phyloP scores from a whole-genome alignment of 805 yeast species.

The Candida pini region DNA sequence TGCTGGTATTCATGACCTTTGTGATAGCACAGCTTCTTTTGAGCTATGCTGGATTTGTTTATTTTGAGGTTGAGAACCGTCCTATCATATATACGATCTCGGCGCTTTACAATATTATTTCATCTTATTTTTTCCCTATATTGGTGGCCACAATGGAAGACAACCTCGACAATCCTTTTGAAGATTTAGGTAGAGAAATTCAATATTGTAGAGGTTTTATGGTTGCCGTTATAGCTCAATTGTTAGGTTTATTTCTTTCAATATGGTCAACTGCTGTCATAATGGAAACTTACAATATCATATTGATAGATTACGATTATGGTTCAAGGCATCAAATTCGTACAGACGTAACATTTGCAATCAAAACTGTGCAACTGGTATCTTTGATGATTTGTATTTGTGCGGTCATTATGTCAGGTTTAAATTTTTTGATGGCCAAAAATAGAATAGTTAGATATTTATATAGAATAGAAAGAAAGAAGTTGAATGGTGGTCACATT shows the following conservation, averaged over 20 bases:
- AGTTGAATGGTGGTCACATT: conserved; percentile 4
- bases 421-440: conserved; percentile 20
- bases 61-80: conserved; percentile 20
- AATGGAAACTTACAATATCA: conserved; percentile 8
- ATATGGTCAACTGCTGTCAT: conserved; percentile 17
- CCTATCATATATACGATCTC: conserved; percentile 20
- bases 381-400: conserved; percentile 17
- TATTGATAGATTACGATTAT: conserved; percentile 11
- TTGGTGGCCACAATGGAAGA: conserved; percentile 20
- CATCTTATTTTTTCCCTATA: conserved; percentile 24
- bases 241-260: conserved; percentile 15
- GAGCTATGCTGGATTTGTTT: conserved; percentile 24
- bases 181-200: conserved; percentile 19
- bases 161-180: conserved; percentile 20
- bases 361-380: conserved; percentile 19
- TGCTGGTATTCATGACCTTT: conserved; percentile 16
- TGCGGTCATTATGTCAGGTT: conserved; percentile 15
- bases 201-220: conserved; percentile 17
- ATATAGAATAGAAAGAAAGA: conserved; percentile 18
- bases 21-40: conserved; percentile 22
- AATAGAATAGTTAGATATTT: conserved; percentile 21
- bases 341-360: conserved; percentile 17
- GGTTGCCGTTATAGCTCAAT: conserved; percentile 15
- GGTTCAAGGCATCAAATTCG: conserved; percentile 3
- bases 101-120: conserved; percentile 19